phyloP scores from a whole-genome alignment of 768 basidiomycete genomes.

The Termitomyces bulborhizus region DNA sequence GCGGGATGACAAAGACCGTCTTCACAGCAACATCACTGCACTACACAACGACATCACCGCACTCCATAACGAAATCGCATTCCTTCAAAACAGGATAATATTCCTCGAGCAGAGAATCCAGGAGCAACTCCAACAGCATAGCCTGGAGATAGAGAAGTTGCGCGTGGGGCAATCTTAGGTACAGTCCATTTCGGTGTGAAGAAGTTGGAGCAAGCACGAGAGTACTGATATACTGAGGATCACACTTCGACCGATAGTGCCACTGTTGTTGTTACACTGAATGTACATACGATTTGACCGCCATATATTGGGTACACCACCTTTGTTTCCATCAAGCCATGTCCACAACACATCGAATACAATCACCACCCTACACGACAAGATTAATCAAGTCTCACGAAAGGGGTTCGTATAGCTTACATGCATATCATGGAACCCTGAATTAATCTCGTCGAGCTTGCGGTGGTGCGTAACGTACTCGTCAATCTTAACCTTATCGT shows the following conservation, averaged over 20 bases:
- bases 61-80: too few species aligned
- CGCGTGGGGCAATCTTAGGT: too few species aligned
- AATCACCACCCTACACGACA: slow-evolving; percentile 59
- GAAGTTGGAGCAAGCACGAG: neutral
- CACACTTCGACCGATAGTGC: neutral
- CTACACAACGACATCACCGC: too few species aligned
- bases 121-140: too few species aligned
- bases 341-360: slow-evolving; percentile 93
- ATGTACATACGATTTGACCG: slow-evolving; percentile 10
- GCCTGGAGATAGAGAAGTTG: too few species aligned
- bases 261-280: slow-evolving; percentile 1
- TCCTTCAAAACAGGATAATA: too few species aligned
- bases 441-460: slow-evolving; percentile 68
- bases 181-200: too few species aligned
- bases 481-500: slow-evolving; percentile 82
- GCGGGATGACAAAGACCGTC: too few species aligned
- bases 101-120: too few species aligned
- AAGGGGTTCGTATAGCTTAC: slow-evolving; percentile 40
- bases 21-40: too few species aligned
- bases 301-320: slow-evolving; percentile 5
- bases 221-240: slow-evolving; percentile 5
- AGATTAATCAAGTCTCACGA: neutral
- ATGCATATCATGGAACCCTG: slow-evolving; percentile 95
- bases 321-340: slow-evolving; percentile 46
- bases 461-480: slow-evolving; percentile 93